These are phyloP conservation scores for Liquidambar formosana DNA, from an alignment of 164 flowering plant species.

Conservation along the genomic window DNA sequence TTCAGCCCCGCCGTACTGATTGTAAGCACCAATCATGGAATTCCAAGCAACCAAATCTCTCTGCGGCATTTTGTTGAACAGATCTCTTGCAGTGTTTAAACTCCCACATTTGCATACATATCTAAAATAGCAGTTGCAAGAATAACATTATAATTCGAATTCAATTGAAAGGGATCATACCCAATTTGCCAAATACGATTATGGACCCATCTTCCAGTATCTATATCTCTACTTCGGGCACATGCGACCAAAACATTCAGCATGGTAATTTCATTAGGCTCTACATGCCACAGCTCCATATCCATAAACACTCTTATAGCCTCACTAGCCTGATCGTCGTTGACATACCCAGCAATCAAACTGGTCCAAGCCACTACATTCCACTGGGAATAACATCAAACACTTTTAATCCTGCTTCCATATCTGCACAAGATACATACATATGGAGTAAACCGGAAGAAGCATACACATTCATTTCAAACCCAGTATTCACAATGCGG, in stretches of 20 bases:
- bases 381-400: slow-evolving; percentile 23
- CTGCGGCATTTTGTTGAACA: slow-evolving; percentile 29
- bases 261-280: slow-evolving; percentile 44
- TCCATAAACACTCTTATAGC: slow-evolving; percentile 29
- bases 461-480: slow-evolving; percentile 8
- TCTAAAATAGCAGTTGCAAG: slow-evolving; percentile 44
- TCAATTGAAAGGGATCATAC: slow-evolving; percentile 15
- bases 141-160: slow-evolving; percentile 27
- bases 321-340: slow-evolving; percentile 22
- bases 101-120: slow-evolving; percentile 34
- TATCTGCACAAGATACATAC: slow-evolving; percentile 20
- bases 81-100: slow-evolving; percentile 16
- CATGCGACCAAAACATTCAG: slow-evolving; percentile 42
- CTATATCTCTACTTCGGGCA: slow-evolving; percentile 37
- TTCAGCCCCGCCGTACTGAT: slow-evolving; percentile 15
- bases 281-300: slow-evolving; percentile 21
- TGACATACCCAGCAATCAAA: slow-evolving; percentile 33
- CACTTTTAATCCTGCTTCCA: slow-evolving; percentile 9
- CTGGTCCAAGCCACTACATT: slow-evolving; percentile 42
- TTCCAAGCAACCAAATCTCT: slow-evolving; percentile 32
- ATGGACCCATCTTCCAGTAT: slow-evolving; percentile 38
- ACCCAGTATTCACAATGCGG: slow-evolving; percentile 22
- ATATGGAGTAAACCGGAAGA: slow-evolving; percentile 14
- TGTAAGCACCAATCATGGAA: slow-evolving; percentile 26
- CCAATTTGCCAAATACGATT: slow-evolving; percentile 21